These are phyloP conservation scores for Telfairia occidentalis DNA, from an alignment of 331 rosid genomes.

Conservation along the genomic window DNA sequence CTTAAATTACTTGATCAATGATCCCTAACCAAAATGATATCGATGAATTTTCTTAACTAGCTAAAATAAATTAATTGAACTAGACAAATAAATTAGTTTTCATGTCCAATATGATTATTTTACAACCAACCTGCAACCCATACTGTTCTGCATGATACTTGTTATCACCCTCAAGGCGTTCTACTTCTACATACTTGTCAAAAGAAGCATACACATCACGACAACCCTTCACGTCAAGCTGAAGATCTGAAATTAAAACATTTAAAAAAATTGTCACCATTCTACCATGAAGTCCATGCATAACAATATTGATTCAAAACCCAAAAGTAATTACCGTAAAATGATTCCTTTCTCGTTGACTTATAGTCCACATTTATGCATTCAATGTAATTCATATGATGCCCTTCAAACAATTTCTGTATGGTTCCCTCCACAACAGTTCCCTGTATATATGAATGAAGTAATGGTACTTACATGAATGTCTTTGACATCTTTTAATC, in stretches of 20 bases:
- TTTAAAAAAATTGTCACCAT: constrained; percentile 17
- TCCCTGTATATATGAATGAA: constrained; percentile 39
- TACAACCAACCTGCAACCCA: constrained; percentile 76
- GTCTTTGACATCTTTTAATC: not conserved
- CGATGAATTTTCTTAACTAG: not conserved
- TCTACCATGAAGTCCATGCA: constrained; percentile 10
- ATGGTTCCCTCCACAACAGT: constrained; percentile 99
- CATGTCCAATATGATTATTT: not conserved
- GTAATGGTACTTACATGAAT: not conserved
- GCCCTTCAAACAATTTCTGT: constrained; percentile 97
- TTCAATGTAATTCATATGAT: constrained; percentile 94
- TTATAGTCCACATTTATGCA: constrained; percentile 98
- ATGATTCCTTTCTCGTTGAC: constrained; percentile 96
- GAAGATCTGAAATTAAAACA: constrained; percentile 53
- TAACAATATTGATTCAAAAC: not conserved
- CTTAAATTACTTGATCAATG: not conserved
- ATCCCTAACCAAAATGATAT: not conserved
- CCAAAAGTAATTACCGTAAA: constrained; percentile 53
- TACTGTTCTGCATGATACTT: constrained; percentile 78
- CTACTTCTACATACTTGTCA: constrained; percentile 94
- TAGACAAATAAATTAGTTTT: not conserved
- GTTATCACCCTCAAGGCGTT: constrained; percentile 80
- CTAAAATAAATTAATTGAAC: not conserved
- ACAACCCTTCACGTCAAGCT: constrained; percentile 91
- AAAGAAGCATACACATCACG: constrained; percentile 84